These are phyloP conservation scores for Phaseolus lunatus DNA, from an alignment of 306 rosid genomes.

Conservation along the genomic window DNA sequence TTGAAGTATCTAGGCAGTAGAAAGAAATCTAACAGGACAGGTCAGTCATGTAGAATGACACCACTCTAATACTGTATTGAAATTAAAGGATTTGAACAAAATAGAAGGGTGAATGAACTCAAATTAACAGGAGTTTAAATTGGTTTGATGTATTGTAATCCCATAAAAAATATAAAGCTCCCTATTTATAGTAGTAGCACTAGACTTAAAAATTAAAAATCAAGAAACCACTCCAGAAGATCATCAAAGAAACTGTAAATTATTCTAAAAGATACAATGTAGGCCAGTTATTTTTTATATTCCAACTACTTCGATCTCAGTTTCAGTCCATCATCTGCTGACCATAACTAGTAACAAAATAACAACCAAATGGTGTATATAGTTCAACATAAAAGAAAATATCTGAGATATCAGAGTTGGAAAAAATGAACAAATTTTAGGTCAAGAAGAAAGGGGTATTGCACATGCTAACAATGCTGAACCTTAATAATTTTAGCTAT, in stretches of 20 bases:
- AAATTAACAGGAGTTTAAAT: constrained; percentile 14
- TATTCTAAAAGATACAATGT: neutral
- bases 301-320: constrained; percentile 6
- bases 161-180: neutral
- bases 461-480: constrained; percentile 25
- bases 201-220: neutral
- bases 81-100: constrained; percentile 11
- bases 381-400: constrained; percentile 21
- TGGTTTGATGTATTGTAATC: constrained; percentile 6
- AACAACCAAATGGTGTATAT: constrained; percentile 35
- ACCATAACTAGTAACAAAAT: constrained; percentile 16
- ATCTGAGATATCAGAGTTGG: constrained; percentile 1
- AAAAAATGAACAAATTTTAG: constrained; percentile 16
- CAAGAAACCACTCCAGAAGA: constrained; percentile 11
- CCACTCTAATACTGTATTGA: neutral
- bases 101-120: neutral
- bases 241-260: constrained; percentile 12
- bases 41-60: neutral
- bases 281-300: constrained; percentile 13
- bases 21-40: neutral
- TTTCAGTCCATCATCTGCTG: constrained; percentile 19
- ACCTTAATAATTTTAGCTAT: constrained; percentile 25
- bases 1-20: neutral
- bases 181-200: neutral
- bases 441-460: constrained; percentile 2